Evolutionary conservation across 2,329 filamentous ascomycete species (phyloP), one percentile per base, ranked within the genome.

Genomic region (Venturia pyrina): DNA sequence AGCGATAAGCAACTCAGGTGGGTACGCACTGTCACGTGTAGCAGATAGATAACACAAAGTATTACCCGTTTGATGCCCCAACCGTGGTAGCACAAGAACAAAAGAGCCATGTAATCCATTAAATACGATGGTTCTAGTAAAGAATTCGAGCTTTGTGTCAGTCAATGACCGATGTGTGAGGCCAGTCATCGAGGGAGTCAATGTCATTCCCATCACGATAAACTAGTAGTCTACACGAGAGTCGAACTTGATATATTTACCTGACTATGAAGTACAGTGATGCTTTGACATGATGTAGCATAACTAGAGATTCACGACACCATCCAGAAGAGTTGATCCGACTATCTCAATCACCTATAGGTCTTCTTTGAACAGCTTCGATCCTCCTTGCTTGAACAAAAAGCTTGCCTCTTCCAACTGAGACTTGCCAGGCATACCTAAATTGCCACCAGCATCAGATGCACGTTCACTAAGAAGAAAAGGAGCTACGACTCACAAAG

Each of bases 371-470:
- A 53, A 53, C 21, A 53, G 5, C 21, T 37, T 65, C 34, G 21
- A 65, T 21, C 63, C 50, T 43, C 63, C 63, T 10, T 41, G 32
- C 46, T 57, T 60, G 53, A 65, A 59, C 1, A 65, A 6, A n/a
- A 13, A 32, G 50, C 48, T 60, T 15, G 50, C 63, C 50, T 65
- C 63, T 46, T 65, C 53, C 63, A 65, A 65, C 15, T 48, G 21
- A 48, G 63, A 65, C 43, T 65, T 57, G 40, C 56, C 63, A 5
- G 63, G 63, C 63, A 65, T 65, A 34, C 63, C 63, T 65, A 59
- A 8, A 44, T 59, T 17, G 28, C 50, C 21, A 59, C 19, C 3
- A 19, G 34, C 19, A 28, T 64, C 32, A 64, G 62, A 37, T n/a
- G 28, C 19, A 34, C 21, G 13, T 37, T 28, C n/a, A 28, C 24